These are phyloP conservation scores for Tuber melanosporum DNA, from an alignment of 495 filamentous ascomycete species.

Conservation along the genomic window DNA sequence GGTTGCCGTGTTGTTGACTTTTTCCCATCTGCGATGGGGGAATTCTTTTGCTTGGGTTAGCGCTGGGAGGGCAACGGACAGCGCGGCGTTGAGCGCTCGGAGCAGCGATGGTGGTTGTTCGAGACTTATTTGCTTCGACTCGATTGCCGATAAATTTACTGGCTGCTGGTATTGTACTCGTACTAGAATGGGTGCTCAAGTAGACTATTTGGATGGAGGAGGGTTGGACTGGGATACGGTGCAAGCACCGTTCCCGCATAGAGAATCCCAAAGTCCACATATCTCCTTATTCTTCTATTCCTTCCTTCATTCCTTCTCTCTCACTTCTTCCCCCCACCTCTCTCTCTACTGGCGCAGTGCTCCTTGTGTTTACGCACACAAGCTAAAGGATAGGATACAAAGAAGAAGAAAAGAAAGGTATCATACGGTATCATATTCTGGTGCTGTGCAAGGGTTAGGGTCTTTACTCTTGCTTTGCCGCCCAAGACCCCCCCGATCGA, in stretches of 20 bases:
- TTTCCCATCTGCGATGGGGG: not conserved
- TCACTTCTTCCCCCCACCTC: not conserved
- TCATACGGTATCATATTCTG: not conserved
- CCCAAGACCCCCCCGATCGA: not conserved
- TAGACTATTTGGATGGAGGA: not conserved
- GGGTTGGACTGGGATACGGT: not conserved
- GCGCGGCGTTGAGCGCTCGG: no score
- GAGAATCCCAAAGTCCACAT: not conserved
- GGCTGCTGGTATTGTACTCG: not conserved
- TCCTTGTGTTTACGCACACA: not conserved
- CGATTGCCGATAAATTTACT: conserved; percentile 7
- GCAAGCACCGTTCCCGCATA: conserved; percentile 7
- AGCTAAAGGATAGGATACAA: no score
- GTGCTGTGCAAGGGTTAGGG: not conserved
- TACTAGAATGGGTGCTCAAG: no score
- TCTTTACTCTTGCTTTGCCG: not conserved
- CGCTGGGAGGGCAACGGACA: not conserved
- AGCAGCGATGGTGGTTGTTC: conserved; percentile 4
- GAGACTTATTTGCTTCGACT: conserved; percentile 14
- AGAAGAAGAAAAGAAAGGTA: not conserved
- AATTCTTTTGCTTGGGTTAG: not conserved
- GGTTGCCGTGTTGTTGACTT: no score
- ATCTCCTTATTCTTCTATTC: not conserved
- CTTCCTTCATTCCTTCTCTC: conserved; percentile 8
- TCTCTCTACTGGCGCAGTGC: not conserved